Evolutionary conservation across 768 basidiomycete species (phyloP).

Genomic region (Termitomyces sp.): DNA sequence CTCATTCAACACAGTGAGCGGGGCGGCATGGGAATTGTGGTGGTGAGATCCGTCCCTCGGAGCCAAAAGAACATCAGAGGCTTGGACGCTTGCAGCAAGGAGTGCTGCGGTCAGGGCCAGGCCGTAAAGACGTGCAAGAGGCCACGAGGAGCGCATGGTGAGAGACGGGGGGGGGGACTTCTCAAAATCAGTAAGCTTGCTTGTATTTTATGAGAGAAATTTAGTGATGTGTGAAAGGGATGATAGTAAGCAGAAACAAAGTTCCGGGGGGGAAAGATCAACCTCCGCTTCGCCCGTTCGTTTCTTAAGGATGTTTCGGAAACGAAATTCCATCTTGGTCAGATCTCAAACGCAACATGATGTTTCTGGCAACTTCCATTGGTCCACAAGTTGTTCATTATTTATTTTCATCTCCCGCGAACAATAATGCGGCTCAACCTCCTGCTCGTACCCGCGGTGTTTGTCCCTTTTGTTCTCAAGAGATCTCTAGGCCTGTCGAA

Average conservation of each 20-base stretch:
- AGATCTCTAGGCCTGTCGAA: no score
- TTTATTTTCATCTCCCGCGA: constrained; percentile 8
- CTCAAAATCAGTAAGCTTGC: neutral
- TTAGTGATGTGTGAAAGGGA: constrained; percentile 4
- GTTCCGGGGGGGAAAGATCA: constrained; percentile 1
- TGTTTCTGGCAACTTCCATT: constrained; percentile 2
- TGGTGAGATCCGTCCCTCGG: constrained; percentile 35
- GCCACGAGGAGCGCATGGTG: constrained; percentile 12
- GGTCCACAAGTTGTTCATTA: constrained; percentile 4
- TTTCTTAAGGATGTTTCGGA: constrained; percentile 8
- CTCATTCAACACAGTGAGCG: constrained; percentile 68
- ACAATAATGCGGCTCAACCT: neutral
- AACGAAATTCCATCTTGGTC: neutral
- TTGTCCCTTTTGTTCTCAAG: neutral
- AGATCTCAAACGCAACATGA: constrained; percentile 7
- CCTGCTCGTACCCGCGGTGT: neutral
- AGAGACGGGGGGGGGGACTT: constrained; percentile 8
- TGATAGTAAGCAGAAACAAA: constrained; percentile 8
- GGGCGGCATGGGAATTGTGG: constrained; percentile 43
- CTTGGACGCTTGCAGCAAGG: constrained; percentile 15
- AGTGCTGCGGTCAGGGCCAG: constrained; percentile 8
- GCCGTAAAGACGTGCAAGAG: constrained; percentile 1
- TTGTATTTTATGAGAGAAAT: constrained; percentile 7
- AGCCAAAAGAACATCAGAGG: constrained; percentile 12
- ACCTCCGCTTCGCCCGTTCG: neutral